Conservation (phyloP, 768 basidiomycete species). For the Calocybe indica region DNA sequence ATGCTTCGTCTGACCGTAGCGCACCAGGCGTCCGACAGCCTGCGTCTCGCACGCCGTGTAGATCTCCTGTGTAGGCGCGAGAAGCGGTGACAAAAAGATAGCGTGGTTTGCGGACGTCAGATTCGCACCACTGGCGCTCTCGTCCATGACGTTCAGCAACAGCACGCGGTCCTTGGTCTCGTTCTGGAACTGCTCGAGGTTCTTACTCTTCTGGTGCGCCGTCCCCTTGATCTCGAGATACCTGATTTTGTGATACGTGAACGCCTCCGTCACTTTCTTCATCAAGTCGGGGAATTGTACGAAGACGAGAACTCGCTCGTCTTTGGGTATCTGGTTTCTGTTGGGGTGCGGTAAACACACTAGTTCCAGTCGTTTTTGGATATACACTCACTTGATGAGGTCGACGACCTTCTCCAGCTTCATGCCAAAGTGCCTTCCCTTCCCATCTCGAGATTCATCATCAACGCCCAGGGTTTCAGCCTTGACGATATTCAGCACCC, state of each 20-base stretch:
- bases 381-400: constrained; percentile 58
- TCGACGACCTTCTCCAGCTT: constrained; percentile 76
- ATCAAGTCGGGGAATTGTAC: constrained; percentile 95
- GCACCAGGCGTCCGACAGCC: constrained; percentile 76
- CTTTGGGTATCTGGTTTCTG: constrained; percentile 62
- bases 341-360: constrained; percentile 4
- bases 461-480: constrained; percentile 77
- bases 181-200: constrained; percentile 82
- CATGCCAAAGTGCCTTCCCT: constrained; percentile 73
- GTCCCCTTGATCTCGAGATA: constrained; percentile 81
- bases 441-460: constrained; percentile 65
- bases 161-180: constrained; percentile 73
- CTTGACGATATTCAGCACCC: constrained; percentile 77
- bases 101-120: constrained; percentile 92
- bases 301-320: constrained; percentile 86
- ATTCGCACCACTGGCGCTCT: constrained; percentile 92
- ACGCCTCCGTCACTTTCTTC: constrained; percentile 83
- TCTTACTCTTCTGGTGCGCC: constrained; percentile 72
- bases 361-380: not conserved
- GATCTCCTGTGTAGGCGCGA: constrained; percentile 74
- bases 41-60: constrained; percentile 83
- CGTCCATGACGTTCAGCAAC: constrained; percentile 89
- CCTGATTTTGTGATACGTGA: constrained; percentile 62
- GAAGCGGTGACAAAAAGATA: constrained; percentile 89
- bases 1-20: constrained; percentile 77